Evolutionary conservation across 768 basidiomycete genomes (phyloP).

Genomic region (Leccinum variicolor): DNA sequence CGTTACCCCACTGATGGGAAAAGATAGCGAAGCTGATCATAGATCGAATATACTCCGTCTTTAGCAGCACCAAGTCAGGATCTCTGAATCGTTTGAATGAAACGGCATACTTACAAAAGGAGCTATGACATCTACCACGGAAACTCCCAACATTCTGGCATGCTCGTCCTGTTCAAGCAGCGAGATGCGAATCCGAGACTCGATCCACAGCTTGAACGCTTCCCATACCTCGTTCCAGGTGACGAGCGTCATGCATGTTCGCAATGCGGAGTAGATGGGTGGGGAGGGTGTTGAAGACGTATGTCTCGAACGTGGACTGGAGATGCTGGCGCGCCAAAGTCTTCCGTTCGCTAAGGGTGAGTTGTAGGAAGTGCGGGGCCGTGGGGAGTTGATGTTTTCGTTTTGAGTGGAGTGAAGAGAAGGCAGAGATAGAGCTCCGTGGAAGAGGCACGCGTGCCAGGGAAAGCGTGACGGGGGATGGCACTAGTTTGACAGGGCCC

Average conservation of each 20-base stretch:
- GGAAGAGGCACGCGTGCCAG: no score
- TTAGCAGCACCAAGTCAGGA: slow-evolving; percentile 4
- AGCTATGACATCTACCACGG: slow-evolving; percentile 16
- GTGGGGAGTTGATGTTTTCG: slow-evolving; percentile 2
- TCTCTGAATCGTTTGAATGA: neutral
- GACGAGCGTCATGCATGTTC: slow-evolving; percentile 23
- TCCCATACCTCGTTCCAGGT: slow-evolving; percentile 22
- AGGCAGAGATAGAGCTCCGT: no score
- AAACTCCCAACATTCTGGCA: slow-evolving; percentile 19
- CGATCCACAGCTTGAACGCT: slow-evolving; percentile 16
- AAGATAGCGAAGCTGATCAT: slow-evolving; percentile 25
- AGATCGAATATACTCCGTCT: slow-evolving; percentile 16
- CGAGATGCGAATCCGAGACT: slow-evolving; percentile 22
- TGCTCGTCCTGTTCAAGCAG: slow-evolving; percentile 24
- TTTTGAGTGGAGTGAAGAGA: no score
- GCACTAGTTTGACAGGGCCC: no score
- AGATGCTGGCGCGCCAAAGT: slow-evolving; percentile 19
- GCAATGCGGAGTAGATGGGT: slow-evolving; percentile 21
- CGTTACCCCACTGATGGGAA: slow-evolving; percentile 27
- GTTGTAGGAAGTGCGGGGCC: slow-evolving; percentile 16
- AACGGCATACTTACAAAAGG: slow-evolving; percentile 17
- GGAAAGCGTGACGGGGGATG: no score
- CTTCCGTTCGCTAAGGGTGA: slow-evolving; percentile 20
- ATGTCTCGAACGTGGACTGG: slow-evolving; percentile 20
- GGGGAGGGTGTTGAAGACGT: slow-evolving; percentile 24